Evolutionary conservation across 179 eudicot genomes (phyloP).

Genomic region (Beta macrorhiza): DNA sequence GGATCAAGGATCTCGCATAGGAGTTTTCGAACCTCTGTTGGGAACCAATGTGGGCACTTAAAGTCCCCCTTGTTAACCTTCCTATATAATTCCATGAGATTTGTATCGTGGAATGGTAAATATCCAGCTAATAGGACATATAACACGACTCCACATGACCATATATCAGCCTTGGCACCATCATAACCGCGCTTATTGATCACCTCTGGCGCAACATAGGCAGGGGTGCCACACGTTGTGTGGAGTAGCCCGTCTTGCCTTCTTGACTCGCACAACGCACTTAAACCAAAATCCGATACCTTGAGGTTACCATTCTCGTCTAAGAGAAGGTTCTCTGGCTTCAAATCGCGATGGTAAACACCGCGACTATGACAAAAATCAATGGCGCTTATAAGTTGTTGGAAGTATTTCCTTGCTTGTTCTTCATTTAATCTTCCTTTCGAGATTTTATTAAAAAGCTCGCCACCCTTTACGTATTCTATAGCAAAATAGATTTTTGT

Average conservation of each 20-base stretch:
- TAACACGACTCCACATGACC: conserved; percentile 83
- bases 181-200: conserved; percentile 67
- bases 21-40: conserved; percentile 58
- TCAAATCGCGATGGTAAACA: conserved; percentile 79
- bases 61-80: conserved; percentile 61
- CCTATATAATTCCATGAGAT: conserved; percentile 66
- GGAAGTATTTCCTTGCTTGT: conserved; percentile 59
- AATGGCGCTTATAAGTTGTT: conserved; percentile 66
- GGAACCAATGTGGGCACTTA: conserved; percentile 65
- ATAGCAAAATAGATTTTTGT: conserved; percentile 74
- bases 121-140: conserved; percentile 75
- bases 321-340: conserved; percentile 75
- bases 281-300: conserved; percentile 72
- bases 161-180: conserved; percentile 75
- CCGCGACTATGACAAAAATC: conserved; percentile 88
- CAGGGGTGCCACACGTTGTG: conserved; percentile 87
- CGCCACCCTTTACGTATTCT: conserved; percentile 81
- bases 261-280: conserved; percentile 55
- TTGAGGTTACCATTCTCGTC: conserved; percentile 66
- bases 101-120: conserved; percentile 65
- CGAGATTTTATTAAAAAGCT: conserved; percentile 60
- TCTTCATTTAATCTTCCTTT: conserved; percentile 64
- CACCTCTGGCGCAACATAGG: conserved; percentile 85
- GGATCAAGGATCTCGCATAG: conserved; percentile 60
- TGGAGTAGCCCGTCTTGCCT: conserved; percentile 73